A percentile compares a stretch with the other conserved stretches of the same genome.
Evolutionary conservation across 441 rosid species (phyloP).

Genomic region (Melastoma candidum): DNA sequence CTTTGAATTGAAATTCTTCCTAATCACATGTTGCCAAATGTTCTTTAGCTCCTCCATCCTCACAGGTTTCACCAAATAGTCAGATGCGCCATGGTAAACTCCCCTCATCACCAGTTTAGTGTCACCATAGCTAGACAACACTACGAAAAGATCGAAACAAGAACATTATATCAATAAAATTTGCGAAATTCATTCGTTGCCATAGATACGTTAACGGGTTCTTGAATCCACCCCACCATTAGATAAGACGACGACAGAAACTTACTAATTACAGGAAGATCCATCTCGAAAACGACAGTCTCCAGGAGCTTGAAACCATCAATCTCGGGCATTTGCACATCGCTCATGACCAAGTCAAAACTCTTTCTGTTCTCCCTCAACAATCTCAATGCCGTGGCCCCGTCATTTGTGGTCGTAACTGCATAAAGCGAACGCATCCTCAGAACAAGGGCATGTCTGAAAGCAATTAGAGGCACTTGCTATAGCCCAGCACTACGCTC

Average conservation of each 20-base stretch:
- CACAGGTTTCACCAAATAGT: slow-evolving; percentile 80
- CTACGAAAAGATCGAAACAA: slow-evolving; percentile 26
- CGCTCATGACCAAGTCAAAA: slow-evolving; percentile 88
- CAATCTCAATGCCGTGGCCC: slow-evolving; percentile 58
- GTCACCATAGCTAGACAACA: slow-evolving; percentile 82
- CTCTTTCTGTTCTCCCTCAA: slow-evolving; percentile 67
- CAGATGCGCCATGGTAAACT: slow-evolving; percentile 80
- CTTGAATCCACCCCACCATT: not conserved
- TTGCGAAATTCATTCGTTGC: not conserved
- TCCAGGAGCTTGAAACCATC: slow-evolving; percentile 98
- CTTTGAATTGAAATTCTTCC: slow-evolving; percentile 44
- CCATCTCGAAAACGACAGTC: slow-evolving; percentile 95
- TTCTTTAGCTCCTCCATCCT: slow-evolving; percentile 75
- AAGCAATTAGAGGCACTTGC: no score
- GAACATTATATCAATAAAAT: not conserved
- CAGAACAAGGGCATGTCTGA: no score
- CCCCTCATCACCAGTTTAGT: slow-evolving; percentile 82
- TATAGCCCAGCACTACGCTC: no score
- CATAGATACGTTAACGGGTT: not conserved
- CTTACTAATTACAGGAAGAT: slow-evolving; percentile 87
- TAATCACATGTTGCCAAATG: slow-evolving; percentile 94
- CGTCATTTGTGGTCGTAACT: slow-evolving; percentile 82
- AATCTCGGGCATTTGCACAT: slow-evolving; percentile 97
- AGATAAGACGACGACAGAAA: not conserved
- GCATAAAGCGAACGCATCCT: slow-evolving; percentile 16